These are phyloP conservation scores for Paracamarosporium sp. DNA, from an alignment of 2,329 filamentous ascomycete genomes.

Conservation along the genomic window DNA sequence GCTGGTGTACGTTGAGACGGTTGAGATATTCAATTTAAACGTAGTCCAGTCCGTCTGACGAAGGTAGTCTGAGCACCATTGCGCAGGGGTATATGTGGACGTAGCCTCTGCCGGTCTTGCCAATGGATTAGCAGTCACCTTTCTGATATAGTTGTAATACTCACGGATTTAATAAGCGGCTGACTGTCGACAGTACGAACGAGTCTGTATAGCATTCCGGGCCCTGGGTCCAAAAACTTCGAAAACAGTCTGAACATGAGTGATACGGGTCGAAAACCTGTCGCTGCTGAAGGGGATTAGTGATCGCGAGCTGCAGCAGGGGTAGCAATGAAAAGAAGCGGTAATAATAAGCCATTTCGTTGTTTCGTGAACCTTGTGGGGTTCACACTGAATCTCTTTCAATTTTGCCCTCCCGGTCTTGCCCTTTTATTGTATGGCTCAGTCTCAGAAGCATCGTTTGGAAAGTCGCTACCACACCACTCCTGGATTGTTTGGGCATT, in stretches of 20 bases:
- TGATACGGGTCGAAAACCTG: constrained; percentile 10
- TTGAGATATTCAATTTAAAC: constrained; percentile 1
- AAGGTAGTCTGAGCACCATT: constrained; percentile 20
- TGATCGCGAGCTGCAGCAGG: background rate
- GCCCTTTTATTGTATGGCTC: background rate
- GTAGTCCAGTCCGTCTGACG: constrained; percentile 17
- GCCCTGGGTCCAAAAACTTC: constrained; percentile 21
- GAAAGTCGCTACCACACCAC: background rate
- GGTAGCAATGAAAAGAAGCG: constrained; percentile 5
- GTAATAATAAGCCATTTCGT: background rate
- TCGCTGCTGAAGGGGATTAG: constrained; percentile 11
- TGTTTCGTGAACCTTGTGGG: background rate
- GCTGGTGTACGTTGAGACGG: constrained; percentile 16
- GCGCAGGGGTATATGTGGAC: constrained; percentile 17
- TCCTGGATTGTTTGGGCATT: background rate
- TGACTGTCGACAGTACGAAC: constrained; percentile 12
- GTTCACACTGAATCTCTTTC: background rate
- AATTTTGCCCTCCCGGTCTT: background rate
- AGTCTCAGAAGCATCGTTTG: background rate
- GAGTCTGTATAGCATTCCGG: constrained; percentile 20
- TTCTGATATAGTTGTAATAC: background rate
- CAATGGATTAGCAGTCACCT: background rate
- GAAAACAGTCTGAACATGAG: constrained; percentile 18
- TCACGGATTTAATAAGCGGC: constrained; percentile 21
- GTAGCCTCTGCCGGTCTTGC: constrained; percentile 20